Evolutionary conservation across 2,329 filamentous ascomycete genomes (phyloP).

Genomic region (Rhinocladiella mackenziei): DNA sequence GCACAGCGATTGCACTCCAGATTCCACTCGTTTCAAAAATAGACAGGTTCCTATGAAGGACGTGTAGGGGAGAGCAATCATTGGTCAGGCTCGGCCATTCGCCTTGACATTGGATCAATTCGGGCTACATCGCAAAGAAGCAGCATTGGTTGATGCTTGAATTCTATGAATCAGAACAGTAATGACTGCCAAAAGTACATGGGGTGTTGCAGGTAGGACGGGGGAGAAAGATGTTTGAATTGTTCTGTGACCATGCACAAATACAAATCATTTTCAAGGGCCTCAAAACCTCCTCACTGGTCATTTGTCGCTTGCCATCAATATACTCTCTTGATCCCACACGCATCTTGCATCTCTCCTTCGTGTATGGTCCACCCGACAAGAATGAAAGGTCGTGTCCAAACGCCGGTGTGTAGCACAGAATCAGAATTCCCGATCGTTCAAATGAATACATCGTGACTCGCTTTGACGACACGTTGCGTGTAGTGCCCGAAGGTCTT

Average conservation of each 20-base stretch:
- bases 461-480: not conserved
- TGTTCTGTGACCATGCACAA: constrained; percentile 13
- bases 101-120: too few relatives aligned
- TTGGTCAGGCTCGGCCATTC: too few relatives aligned
- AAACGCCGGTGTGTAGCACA: constrained; percentile 13
- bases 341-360: not conserved
- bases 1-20: too few relatives aligned
- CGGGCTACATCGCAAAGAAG: too few relatives aligned
- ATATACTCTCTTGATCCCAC: not conserved
- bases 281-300: constrained; percentile 12
- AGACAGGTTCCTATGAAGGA: too few relatives aligned
- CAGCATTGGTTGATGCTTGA: too few relatives aligned
- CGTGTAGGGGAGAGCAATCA: too few relatives aligned
- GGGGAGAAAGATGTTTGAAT: constrained; percentile 16
- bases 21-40: too few relatives aligned
- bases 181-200: too few relatives aligned
- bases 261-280: constrained; percentile 11
- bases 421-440: constrained; percentile 6
- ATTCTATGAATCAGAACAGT: too few relatives aligned
- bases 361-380: constrained; percentile 8
- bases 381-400: constrained; percentile 4
- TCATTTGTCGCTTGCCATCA: constrained; percentile 1
- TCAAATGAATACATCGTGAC: constrained; percentile 14
- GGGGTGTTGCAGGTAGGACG: not conserved
- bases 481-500: not conserved